Evolutionary conservation across 2,329 filamentous ascomycete species (phyloP), one percentile per base, ranked within the genome.

Genomic region (Hypoxylon sp.): DNA sequence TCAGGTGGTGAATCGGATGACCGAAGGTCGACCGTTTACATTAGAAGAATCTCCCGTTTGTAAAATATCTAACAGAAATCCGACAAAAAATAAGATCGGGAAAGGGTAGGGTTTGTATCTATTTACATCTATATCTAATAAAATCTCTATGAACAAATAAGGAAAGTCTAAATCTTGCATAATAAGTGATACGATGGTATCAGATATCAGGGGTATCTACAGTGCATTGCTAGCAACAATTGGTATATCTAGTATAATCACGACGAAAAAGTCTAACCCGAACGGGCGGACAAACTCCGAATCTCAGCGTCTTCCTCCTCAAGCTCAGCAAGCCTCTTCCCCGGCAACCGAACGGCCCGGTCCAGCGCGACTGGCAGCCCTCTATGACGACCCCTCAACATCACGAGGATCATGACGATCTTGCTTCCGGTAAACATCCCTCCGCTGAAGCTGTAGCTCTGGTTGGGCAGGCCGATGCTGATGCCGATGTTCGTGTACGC

Each of bases 401-500:
- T 88, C 11, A 90, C 86, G 2, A 84, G 80, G 51, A 85, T 83
- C 63, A 90, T 76, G 19, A 89, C 82, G 41, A 90, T 74, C 77
- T 90, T 90, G 75, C 85, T 88, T 11, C 83, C 80, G 1, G 80
- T 79, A 59, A 85, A 83, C 81, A 86, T 86, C 0, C 82, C 83
- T 1, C 87, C 87, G 49, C 80, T 80, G 61, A 90, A 86, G 56
- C 85, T 87, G 73, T 84, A 87, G 51, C 84, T 82, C 62, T 83
- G 78, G 9, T 81, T 80, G 0, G 87, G 86, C 21, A 87, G 78
- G 0, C 88, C 88, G 1, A 86, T 82, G 25, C 84, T 87, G 14
- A 90, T 80, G 3, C 88, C 88, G n/a, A 90, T 87, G 56, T 85
- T 87, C 5, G 87, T 87, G 73, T 90, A 90, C 2, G 82, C 86